phyloP scores from a whole-genome alignment of 2,329 filamentous ascomycete species.

The Aspergillus persii region DNA sequence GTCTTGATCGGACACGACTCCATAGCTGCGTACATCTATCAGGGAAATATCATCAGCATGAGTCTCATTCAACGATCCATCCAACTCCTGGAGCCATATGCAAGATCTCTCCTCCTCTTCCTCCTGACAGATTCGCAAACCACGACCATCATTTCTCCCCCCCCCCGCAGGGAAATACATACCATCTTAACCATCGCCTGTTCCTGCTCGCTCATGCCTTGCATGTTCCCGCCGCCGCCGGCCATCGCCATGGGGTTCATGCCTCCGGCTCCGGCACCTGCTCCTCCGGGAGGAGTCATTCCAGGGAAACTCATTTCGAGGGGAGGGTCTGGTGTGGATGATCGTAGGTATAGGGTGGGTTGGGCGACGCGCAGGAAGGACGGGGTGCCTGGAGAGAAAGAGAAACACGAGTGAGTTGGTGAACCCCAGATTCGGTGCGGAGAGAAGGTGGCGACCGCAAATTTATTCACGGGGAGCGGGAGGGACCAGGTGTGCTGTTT shows the following conservation, averaged over 20 bases:
- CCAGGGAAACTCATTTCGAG: constrained; percentile 36
- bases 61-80: neutral
- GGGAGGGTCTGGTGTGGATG: neutral
- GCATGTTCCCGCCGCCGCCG: constrained; percentile 20
- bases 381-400: neutral
- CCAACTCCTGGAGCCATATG: neutral
- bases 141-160: no score
- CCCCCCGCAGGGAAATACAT: neutral
- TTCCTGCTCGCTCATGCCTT: constrained; percentile 48
- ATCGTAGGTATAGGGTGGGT: no score
- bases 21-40: constrained; percentile 77
- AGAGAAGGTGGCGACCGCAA: constrained; percentile 27
- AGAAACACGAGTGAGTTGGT: neutral
- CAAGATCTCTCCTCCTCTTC: neutral
- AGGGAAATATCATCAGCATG: no score
- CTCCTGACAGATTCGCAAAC: no score
- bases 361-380: neutral
- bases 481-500: constrained; percentile 11
- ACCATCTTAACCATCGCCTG: constrained; percentile 49
- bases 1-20: constrained; percentile 90
- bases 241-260: constrained; percentile 28
- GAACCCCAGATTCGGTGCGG: constrained; percentile 29
- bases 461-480: constrained; percentile 31
- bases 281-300: constrained; percentile 25
- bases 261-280: neutral